Percentiles rank a stretch among this genome's conserved stretches.
Evolutionary conservation across 805 yeast species (phyloP).

Genomic region (Cyberlindnera lachancei): DNA sequence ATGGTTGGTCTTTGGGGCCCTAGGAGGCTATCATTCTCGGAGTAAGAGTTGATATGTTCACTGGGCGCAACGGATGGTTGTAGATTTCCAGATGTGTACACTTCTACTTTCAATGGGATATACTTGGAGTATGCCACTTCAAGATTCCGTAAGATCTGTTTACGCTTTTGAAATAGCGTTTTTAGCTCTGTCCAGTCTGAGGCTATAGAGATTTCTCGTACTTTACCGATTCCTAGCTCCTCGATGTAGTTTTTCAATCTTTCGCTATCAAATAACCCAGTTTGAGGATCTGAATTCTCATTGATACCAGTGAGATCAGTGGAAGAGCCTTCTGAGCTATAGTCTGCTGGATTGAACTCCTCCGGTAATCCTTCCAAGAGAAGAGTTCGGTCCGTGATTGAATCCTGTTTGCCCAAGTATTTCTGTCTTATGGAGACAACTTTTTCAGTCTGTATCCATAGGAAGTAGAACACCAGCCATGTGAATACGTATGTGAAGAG

Average conservation of each 20-base stretch:
- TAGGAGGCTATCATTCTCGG: constrained; percentile 3
- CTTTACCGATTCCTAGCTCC: constrained; percentile 72
- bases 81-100: constrained; percentile 20
- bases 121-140: constrained; percentile 41
- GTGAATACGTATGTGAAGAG: constrained; percentile 86
- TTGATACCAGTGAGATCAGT: constrained; percentile 3
- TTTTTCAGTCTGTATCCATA: constrained; percentile 63
- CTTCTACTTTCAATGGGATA: constrained; percentile 15
- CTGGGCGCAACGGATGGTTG: constrained; percentile 21
- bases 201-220: constrained; percentile 69
- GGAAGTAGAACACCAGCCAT: constrained; percentile 46
- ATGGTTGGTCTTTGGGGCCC: constrained; percentile 18
- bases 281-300: constrained; percentile 2
- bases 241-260: constrained; percentile 70
- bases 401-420: constrained; percentile 78
- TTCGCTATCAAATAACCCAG: constrained; percentile 38
- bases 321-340: constrained; percentile 9
- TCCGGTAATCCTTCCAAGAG: constrained; percentile 84
- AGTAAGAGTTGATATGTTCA: constrained; percentile 1
- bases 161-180: constrained; percentile 51
- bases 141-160: constrained; percentile 42
- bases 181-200: constrained; percentile 78
- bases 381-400: constrained; percentile 88
- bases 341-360: constrained; percentile 43
- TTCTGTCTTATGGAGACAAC: constrained; percentile 75